Conservation (phyloP, 257 asterid genomes). For the Gardenia jasminoides region DNA sequence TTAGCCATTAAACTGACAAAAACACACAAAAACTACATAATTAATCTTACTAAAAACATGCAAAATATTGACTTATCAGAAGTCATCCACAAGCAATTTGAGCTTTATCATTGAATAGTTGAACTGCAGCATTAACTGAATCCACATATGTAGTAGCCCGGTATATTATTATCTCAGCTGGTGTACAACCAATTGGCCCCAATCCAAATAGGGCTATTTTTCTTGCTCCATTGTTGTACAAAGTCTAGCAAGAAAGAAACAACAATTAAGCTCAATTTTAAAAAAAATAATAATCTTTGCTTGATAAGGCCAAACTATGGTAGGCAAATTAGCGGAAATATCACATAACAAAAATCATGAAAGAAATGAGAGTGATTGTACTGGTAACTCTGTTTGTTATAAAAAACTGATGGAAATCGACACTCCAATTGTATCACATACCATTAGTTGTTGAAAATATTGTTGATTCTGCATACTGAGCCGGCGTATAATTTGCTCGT, state of each 20-base stretch:
- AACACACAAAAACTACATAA: no score
- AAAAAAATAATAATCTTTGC: no score
- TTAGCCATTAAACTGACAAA: no score
- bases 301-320: no score
- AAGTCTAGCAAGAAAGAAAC: slow-evolving; percentile 18
- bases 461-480: slow-evolving; percentile 31
- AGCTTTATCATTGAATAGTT: slow-evolving; percentile 33
- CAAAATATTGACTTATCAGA: no score
- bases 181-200: slow-evolving; percentile 49
- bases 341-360: no score
- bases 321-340: no score
- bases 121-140: slow-evolving; percentile 30
- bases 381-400: no score
- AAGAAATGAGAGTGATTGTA: no score
- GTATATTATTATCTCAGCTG: slow-evolving; percentile 20
- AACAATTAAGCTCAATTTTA: no score
- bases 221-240: slow-evolving; percentile 49
- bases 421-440: background rate
- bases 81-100: slow-evolving; percentile 27
- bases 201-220: slow-evolving; percentile 51
- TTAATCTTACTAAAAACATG: no score
- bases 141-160: slow-evolving; percentile 40
- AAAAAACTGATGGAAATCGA: background rate
- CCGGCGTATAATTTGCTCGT: slow-evolving; percentile 31
- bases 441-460: slow-evolving; percentile 24